These are phyloP conservation scores for Entomophthora muscae DNA, from an alignment of 371 early-diverging fungal genomes.

Conservation along the genomic window DNA sequence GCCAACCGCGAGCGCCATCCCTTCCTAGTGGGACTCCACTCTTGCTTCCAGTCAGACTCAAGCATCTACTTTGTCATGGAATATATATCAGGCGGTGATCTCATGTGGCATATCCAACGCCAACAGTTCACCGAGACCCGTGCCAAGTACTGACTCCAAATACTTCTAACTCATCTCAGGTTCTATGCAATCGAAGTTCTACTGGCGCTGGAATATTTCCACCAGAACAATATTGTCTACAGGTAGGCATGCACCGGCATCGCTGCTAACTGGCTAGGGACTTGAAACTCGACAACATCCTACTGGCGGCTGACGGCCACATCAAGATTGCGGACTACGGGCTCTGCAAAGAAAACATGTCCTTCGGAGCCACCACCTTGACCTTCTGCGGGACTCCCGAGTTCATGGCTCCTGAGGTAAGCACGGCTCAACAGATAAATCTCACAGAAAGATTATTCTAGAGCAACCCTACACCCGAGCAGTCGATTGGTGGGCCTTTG, in stretches of 20 bases:
- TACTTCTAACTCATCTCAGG: slow-evolving; percentile 10
- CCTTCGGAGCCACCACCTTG: slow-evolving; percentile 54
- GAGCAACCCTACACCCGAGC: slow-evolving; percentile 82
- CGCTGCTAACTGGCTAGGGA: slow-evolving; percentile 51
- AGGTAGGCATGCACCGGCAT: slow-evolving; percentile 16
- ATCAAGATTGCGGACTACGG: slow-evolving; percentile 99
- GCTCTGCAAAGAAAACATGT: slow-evolving; percentile 90
- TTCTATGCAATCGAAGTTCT: slow-evolving; percentile 96
- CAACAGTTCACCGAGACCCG: slow-evolving; percentile 69
- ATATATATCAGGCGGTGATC: slow-evolving; percentile 96
- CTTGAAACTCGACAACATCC: slow-evolving; percentile 96
- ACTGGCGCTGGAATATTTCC: slow-evolving; percentile 90
- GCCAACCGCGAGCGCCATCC: slow-evolving; percentile 81
- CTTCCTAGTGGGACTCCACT: slow-evolving; percentile 90
- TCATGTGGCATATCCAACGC: slow-evolving; percentile 92
- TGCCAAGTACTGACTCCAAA: slow-evolving; percentile 35
- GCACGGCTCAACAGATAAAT: background rate
- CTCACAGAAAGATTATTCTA: slow-evolving; percentile 36
- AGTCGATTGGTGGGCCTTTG: slow-evolving; percentile 99
- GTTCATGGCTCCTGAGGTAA: slow-evolving; percentile 95
- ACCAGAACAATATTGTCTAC: slow-evolving; percentile 76
- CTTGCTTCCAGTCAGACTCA: slow-evolving; percentile 85
- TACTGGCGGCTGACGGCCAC: slow-evolving; percentile 85
- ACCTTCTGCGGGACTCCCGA: slow-evolving; percentile 99
- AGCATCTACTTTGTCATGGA: slow-evolving; percentile 98